Base-by-base conservation (phyloP, 2,329 filamentous ascomycete species). In the Endocalyx cinctus region DNA sequence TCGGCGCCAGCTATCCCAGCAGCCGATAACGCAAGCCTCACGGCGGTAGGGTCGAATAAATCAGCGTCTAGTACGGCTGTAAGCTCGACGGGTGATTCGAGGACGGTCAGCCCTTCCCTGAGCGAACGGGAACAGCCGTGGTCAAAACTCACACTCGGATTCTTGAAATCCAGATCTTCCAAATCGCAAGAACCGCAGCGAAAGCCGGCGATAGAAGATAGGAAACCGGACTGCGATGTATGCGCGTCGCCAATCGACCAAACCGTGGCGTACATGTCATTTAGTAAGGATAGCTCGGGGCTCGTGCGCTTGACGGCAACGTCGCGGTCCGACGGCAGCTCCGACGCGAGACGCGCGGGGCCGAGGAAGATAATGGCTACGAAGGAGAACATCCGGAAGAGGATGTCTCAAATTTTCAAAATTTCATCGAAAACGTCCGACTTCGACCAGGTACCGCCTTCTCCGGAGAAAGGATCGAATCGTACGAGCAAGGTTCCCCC, bases 1-100 rank as follows among this genome's bases (percentile, higher is more conserved):
- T 51, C 55, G 5, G 46, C 45, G 15, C 54, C 52, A 28, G 49
- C 58, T 10, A 46, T 52, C 7, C 5, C 30, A 13, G 4, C 25
- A 1, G 27, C 15, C n/a, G 35, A 16, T 5, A 23, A 23, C 19
- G 16, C n/a, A 4, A 20, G 16, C 14, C n/a, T n/a, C n/a, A n/a
- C n/a, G n/a, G n/a, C n/a, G n/a, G n/a, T n/a, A n/a, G n/a, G n/a
- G n/a, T n/a, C n/a, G n/a, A n/a, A n/a, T n/a, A n/a, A n/a, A n/a
- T n/a, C n/a, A n/a, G n/a, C n/a, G n/a, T 27, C 29, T 17, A 22
- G 16, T 15, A 22, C 30, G 17, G 15, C 16, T 13, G 17, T 20
- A 4, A 14, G n/a, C n/a, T n/a, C n/a, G n/a, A n/a, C n/a, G 7
- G 22, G 14, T 7, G 14, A 14, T 10, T 30, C 34, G 17, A 17